These are phyloP conservation scores for Suhomyces bokatorum DNA, from an alignment of 1,139 yeast genomes.

Conservation along the genomic window DNA sequence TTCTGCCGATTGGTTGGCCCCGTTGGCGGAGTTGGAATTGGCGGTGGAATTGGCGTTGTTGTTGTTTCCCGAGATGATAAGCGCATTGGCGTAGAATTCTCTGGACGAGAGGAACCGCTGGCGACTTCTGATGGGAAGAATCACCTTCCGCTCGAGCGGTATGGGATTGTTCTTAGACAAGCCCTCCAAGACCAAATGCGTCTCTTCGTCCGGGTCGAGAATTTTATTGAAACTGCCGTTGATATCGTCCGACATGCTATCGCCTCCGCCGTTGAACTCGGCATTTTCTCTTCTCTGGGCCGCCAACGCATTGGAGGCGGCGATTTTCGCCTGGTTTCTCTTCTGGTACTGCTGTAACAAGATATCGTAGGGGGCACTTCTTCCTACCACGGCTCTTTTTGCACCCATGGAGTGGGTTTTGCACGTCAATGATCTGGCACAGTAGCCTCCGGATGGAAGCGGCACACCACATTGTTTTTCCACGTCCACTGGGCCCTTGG, in stretches of 20 bases:
- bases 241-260: slow-evolving; percentile 24
- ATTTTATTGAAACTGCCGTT: slow-evolving; percentile 27
- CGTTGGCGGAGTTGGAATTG: slow-evolving; percentile 18
- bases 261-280: slow-evolving; percentile 35
- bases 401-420: slow-evolving; percentile 99
- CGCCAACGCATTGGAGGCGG: slow-evolving; percentile 76
- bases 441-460: slow-evolving; percentile 84
- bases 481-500: slow-evolving; percentile 85
- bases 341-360: slow-evolving; percentile 87
- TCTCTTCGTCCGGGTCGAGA: slow-evolving; percentile 83
- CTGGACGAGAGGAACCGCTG: slow-evolving; percentile 78
- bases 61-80: slow-evolving; percentile 40
- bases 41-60: slow-evolving; percentile 19
- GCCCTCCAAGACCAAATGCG: slow-evolving; percentile 91
- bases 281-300: slow-evolving; percentile 50
- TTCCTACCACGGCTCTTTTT: slow-evolving; percentile 89
- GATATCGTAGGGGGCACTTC: slow-evolving; percentile 90
- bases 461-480: slow-evolving; percentile 97
- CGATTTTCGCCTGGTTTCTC: slow-evolving; percentile 86
- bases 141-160: slow-evolving; percentile 76
- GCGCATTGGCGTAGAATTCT: slow-evolving; percentile 71
- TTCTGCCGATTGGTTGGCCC: slow-evolving; percentile 23
- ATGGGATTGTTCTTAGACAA: slow-evolving; percentile 75
- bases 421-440: slow-evolving; percentile 94
- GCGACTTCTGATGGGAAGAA: slow-evolving; percentile 70